phyloP scores from a whole-genome alignment of 257 asterid species.

The Schizonepeta tenuifolia region DNA sequence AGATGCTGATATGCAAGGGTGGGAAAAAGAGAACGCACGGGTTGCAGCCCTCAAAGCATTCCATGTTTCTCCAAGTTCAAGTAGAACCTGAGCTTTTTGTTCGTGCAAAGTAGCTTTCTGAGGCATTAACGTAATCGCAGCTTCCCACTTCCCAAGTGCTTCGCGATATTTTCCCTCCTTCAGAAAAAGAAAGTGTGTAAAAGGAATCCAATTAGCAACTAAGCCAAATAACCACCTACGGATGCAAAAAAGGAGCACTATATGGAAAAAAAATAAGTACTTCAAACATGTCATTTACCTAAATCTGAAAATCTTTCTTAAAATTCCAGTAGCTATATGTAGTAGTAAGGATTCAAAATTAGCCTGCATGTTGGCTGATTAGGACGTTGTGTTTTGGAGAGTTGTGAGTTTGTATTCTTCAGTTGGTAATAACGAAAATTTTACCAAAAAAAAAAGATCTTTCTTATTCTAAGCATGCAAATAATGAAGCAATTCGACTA shows the following conservation, averaged over 20 bases:
- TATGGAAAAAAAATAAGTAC: not conserved
- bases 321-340: too few relatives aligned
- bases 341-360: too few relatives aligned
- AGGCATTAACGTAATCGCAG: constrained; percentile 73
- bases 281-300: not conserved
- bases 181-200: constrained; percentile 24
- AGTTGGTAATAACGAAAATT: too few relatives aligned
- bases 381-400: too few relatives aligned
- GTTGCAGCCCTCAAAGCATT: constrained; percentile 81
- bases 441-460: too few relatives aligned
- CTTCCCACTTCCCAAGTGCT: constrained; percentile 94
- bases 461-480: constrained; percentile 2
- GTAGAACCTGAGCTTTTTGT: constrained; percentile 88
- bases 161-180: constrained; percentile 77
- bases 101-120: constrained; percentile 78
- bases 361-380: too few relatives aligned
- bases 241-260: constrained; percentile 4
- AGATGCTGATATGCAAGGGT: constrained; percentile 3
- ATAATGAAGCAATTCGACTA: not conserved
- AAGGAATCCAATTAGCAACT: not conserved
- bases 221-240: not conserved
- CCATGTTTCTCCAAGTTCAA: constrained; percentile 94
- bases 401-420: too few relatives aligned
- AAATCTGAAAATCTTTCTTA: not conserved
- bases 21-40: constrained; percentile 50